Percentiles rank a stretch among this genome's conserved stretches.
Conservation (phyloP, 2,329 filamentous ascomycete species). For the Fonsecaea nubica region DNA sequence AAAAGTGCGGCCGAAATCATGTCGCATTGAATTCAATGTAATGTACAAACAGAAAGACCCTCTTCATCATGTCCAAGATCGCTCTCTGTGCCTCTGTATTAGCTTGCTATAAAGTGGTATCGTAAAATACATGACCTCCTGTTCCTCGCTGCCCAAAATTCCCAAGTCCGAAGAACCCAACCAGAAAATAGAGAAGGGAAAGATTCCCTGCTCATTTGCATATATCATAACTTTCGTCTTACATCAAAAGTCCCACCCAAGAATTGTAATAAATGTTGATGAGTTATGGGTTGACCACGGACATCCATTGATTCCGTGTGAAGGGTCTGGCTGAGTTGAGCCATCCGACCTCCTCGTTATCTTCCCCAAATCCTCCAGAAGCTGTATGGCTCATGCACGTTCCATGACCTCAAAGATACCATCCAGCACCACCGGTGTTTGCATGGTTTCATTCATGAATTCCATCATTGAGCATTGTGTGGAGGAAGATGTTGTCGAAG, state of each 20-base stretch:
- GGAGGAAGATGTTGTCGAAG: conserved; percentile 27
- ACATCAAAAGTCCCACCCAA: neutral
- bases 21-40: neutral
- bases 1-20: neutral
- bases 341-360: neutral
- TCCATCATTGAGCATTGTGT: conserved; percentile 34
- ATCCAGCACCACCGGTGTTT: conserved; percentile 49
- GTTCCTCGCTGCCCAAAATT: neutral
- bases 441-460: conserved; percentile 31
- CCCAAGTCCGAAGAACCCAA: neutral
- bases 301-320: neutral
- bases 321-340: neutral
- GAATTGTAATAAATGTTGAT: neutral
- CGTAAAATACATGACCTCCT: conserved; percentile 8
- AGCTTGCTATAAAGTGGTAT: conserved; percentile 3
- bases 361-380: neutral
- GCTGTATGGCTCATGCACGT: conserved; percentile 22
- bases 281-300: neutral
- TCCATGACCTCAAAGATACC: conserved; percentile 58
- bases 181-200: neutral
- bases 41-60: neutral
- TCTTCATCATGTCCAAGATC: neutral
- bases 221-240: neutral
- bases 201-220: neutral
- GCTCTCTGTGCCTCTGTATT: conserved; percentile 5